Conservation (phyloP, 2,329 filamentous ascomycete species). For the Huntiella moniliformis region DNA sequence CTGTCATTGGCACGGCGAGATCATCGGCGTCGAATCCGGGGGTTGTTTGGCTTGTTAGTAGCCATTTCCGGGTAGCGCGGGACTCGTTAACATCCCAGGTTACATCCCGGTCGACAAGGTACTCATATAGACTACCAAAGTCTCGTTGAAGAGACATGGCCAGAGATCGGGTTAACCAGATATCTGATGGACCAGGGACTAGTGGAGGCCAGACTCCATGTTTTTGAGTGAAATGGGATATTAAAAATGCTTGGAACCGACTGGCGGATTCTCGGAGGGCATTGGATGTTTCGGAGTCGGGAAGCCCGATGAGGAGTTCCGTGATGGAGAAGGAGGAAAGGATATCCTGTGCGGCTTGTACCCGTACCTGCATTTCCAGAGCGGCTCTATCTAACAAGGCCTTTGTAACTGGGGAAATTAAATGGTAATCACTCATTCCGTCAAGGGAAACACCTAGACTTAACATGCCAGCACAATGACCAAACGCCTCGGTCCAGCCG, state of each 20-base stretch:
- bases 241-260: constrained; percentile 40
- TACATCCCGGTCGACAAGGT: constrained; percentile 48
- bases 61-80: constrained; percentile 43
- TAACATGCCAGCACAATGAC: constrained; percentile 46
- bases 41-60: constrained; percentile 33
- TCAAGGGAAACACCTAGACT: constrained; percentile 24
- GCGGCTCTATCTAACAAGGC: constrained; percentile 42
- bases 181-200: constrained; percentile 17
- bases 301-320: constrained; percentile 24
- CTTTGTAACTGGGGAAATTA: constrained; percentile 40
- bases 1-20: constrained; percentile 41
- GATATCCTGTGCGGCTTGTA: constrained; percentile 43
- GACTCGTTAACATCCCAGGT: constrained; percentile 46
- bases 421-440: constrained; percentile 33
- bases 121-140: constrained; percentile 52
- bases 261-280: no score
- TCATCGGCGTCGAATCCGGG: constrained; percentile 32
- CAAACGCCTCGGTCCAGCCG: constrained; percentile 48
- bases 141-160: constrained; percentile 41
- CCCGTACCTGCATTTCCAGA: constrained; percentile 41
- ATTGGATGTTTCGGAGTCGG: no score
- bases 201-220: constrained; percentile 45
- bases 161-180: constrained; percentile 43
- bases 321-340: constrained; percentile 39
- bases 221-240: constrained; percentile 33